Evolutionary conservation across 805 yeast species (phyloP), one percentile per base, ranked within the genome.

Genomic region (Yamadazyma phyllophila): DNA sequence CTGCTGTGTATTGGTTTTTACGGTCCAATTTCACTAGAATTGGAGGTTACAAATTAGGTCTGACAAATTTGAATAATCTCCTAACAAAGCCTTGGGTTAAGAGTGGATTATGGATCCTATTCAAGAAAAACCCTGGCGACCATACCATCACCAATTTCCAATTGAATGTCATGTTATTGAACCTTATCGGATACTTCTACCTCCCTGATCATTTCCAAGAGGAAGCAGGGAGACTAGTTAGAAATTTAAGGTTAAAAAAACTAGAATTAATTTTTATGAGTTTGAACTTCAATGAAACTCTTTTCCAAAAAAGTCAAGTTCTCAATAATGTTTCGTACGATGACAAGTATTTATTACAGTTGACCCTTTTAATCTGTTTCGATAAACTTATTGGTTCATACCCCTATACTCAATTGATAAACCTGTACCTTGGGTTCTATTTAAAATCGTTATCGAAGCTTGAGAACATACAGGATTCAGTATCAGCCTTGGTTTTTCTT

Each of bases 21-120:
- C 67, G 88, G 52, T 79, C 86, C 2, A 71, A 74, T 15, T 67
- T 77, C 50, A 76, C 87, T 11, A 72, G 83, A 47, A 66, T 75
- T 26, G 74, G 70, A 0, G 57, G 79, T 16, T 69, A 70, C 41
- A 61, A 63, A 14, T 63, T 78, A 15, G 85, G 84, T 0, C 56
- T 72, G 12, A 59, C 61, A 26, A 81, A 80, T 55, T 64, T 82
- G 49, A 55, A 70, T 2, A 63, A 64, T 55, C 36, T 65, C 58
- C 35, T 71, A 60, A 42, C 73, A 53, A 58, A 64, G 58, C 51
- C 71, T 3, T 44, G 46, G 46, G 20, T 44, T 3, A 38, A 38
- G 33, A n/a, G 33, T 13, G 46, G 37, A 10, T 38, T 44, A 14
- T 29, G 41, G 20, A n/a, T 16, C 16, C 13, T 44, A 9, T 42